A percentile compares a stretch with the other conserved stretches of the same genome.
Evolutionary conservation across 176 grass and related monocot genomes (phyloP).

Genomic region (Zoysia pacifica): DNA sequence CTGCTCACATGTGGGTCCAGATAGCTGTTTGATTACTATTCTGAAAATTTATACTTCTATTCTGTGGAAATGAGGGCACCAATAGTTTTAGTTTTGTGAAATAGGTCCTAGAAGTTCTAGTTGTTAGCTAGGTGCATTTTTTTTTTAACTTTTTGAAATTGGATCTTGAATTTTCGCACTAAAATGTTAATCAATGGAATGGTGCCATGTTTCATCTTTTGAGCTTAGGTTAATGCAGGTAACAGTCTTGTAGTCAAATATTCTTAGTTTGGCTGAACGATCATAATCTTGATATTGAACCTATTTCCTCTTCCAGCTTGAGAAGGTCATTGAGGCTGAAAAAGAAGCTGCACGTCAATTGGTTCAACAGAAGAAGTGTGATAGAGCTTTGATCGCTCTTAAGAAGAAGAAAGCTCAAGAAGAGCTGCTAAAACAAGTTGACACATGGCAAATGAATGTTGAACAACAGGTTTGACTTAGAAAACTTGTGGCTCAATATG

Average conservation of each 20-base stretch:
- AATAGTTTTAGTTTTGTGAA: background rate
- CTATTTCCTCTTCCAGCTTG: conserved; percentile 58
- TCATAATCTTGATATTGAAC: conserved; percentile 14
- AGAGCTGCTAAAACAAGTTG: conserved; percentile 88
- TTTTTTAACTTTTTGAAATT: background rate
- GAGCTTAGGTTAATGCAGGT: background rate
- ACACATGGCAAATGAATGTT: conserved; percentile 95
- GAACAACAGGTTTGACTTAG: conserved; percentile 74
- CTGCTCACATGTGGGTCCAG: background rate
- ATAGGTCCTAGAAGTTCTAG: background rate
- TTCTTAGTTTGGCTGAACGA: background rate
- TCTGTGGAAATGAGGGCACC: background rate
- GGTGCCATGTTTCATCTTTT: background rate
- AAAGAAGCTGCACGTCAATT: conserved; percentile 84
- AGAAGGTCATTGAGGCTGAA: conserved; percentile 90
- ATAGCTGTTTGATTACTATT: background rate
- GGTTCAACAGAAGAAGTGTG: conserved; percentile 84
- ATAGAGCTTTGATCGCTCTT: conserved; percentile 91
- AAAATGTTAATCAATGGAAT: background rate
- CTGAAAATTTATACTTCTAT: background rate
- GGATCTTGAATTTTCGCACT: background rate
- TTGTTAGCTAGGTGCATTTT: background rate
- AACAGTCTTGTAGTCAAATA: background rate
- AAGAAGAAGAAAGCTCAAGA: conserved; percentile 98
- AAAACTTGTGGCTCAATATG: conserved; percentile 17